A percentile compares a stretch with the other conserved stretches of the same genome.
phyloP scores from a whole-genome alignment of 805 yeast species.

The Nakazawaea anatomiae region DNA sequence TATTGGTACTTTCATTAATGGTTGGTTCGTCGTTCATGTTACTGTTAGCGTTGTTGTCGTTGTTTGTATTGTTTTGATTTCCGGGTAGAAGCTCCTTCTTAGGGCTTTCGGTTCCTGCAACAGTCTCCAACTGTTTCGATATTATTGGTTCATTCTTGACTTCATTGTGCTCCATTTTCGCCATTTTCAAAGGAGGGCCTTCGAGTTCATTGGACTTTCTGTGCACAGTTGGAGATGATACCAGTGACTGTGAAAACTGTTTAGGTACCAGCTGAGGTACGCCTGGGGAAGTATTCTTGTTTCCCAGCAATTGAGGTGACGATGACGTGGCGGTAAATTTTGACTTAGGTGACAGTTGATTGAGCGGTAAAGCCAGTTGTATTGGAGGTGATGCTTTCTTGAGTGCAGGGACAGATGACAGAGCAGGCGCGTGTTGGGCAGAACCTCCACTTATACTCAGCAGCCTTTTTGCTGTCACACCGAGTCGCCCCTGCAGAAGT shows the following conservation, averaged over 20 bases:
- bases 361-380: background rate
- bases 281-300: background rate
- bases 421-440: too few relatives aligned
- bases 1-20: background rate
- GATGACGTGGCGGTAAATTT: background rate
- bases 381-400: background rate
- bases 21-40: background rate
- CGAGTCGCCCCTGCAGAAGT: background rate
- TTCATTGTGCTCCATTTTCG: background rate
- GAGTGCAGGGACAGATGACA: too few relatives aligned
- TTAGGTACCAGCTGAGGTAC: background rate
- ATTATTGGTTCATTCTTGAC: background rate
- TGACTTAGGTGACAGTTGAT: background rate
- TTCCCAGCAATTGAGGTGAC: background rate
- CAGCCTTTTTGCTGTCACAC: background rate
- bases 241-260: background rate
- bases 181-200: slow-evolving; percentile 4
- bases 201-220: background rate
- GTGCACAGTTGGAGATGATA: background rate
- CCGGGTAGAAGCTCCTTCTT: too few relatives aligned
- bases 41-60: too few relatives aligned
- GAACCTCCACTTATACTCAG: background rate
- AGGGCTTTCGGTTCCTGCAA: too few relatives aligned
- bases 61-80: too few relatives aligned
- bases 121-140: background rate